Percentiles rank a stretch among this genome's conserved stretches.
These are phyloP conservation scores for Pseudogymnoascus sp. DNA, from an alignment of 2,329 filamentous ascomycete species.

Conservation along the genomic window DNA sequence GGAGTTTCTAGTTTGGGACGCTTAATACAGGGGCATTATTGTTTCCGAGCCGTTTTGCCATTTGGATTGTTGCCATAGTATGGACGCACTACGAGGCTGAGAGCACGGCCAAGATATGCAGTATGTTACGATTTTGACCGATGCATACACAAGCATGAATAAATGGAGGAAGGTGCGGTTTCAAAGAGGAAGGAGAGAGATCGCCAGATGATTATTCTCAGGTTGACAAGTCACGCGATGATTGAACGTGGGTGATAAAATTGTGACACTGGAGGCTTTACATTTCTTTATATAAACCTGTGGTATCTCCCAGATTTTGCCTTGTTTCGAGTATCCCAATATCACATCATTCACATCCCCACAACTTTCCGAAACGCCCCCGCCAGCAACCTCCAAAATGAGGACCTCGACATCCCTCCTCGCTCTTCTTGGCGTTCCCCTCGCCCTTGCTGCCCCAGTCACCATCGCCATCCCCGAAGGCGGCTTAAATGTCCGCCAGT, in stretches of 20 bases:
- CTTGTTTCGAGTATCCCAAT: neutral
- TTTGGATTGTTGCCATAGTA: neutral
- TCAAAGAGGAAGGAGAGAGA: conserved; percentile 2
- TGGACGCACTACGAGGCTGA: neutral
- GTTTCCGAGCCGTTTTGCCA: neutral
- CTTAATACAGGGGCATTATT: neutral
- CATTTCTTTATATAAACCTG: neutral
- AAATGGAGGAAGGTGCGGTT: neutral
- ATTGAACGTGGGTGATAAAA: neutral
- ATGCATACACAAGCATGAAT: neutral
- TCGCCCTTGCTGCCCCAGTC: neutral
- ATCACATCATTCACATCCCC: neutral
- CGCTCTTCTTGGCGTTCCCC: neutral
- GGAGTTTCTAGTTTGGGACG: neutral
- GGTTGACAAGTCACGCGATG: neutral
- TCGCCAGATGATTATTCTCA: neutral
- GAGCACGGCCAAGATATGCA: neutral
- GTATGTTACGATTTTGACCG: neutral
- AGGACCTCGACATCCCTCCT: neutral
- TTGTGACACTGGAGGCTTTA: neutral
- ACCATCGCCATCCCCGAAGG: neutral
- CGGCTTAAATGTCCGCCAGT: neutral
- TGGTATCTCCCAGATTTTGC: neutral
- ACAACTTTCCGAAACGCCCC: neutral
- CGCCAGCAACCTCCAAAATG: neutral